Percentiles rank a stretch among this genome's conserved stretches.
Conservation (phyloP, 352 stramenopile genomes). For the Phytopythium chamaehyphon region DNA sequence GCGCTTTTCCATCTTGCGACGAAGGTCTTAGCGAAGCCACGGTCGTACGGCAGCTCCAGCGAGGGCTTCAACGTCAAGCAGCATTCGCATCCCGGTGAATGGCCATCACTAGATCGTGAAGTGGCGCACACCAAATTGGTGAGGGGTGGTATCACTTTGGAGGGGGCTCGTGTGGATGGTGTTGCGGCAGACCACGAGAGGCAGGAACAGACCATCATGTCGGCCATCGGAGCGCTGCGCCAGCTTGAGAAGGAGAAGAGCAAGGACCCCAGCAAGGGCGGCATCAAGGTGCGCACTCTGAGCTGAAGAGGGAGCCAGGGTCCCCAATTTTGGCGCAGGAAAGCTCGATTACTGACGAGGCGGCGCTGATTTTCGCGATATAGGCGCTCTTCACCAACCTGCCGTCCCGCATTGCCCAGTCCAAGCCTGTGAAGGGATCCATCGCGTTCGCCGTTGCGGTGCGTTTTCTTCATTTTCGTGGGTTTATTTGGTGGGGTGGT, state of each 20-base stretch:
- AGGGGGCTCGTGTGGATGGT: conserved; percentile 15
- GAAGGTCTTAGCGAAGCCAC: neutral
- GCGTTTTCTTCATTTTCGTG: conserved; percentile 1
- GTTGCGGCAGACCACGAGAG: conserved; percentile 23
- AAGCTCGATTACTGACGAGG: too few relatives aligned
- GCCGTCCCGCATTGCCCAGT: conserved; percentile 62
- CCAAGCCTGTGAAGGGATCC: conserved; percentile 51
- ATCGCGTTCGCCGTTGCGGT: conserved; percentile 58
- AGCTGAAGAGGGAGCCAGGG: neutral
- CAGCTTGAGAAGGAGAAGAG: conserved; percentile 85
- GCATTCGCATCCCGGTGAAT: conserved; percentile 3
- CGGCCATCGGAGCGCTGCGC: conserved; percentile 74
- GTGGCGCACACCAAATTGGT: neutral
- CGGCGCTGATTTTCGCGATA: conserved; percentile 5
- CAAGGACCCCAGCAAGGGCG: conserved; percentile 52
- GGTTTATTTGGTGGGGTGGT: too few relatives aligned
- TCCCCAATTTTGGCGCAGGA: neutral
- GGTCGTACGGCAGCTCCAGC: conserved; percentile 4
- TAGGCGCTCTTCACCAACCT: conserved; percentile 71
- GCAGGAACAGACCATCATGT: conserved; percentile 39
- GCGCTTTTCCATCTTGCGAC: fast-evolving
- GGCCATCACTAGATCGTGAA: neutral
- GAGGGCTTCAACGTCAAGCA: conserved; percentile 2
- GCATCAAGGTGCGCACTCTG: conserved; percentile 38
- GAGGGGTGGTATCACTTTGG: conserved; percentile 2